Percentiles rank a stretch among this genome's conserved stretches.
Evolutionary conservation across 192 early-diverging fungal species (phyloP).

Genomic region (Haplosporangium gracile): DNA sequence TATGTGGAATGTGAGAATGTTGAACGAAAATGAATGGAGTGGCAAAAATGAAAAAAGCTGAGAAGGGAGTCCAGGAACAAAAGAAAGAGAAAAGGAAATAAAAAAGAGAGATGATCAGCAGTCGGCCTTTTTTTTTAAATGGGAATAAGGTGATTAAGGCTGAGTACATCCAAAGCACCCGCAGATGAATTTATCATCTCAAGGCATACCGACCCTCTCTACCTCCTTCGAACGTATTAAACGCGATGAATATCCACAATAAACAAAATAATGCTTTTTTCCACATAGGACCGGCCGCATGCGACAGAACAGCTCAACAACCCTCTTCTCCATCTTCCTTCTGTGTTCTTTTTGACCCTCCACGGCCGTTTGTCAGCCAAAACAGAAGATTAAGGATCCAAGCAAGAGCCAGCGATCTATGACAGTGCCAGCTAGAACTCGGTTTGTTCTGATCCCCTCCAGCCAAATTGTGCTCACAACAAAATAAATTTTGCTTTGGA

Average conservation of each 20-base stretch:
- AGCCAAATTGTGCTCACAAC: not conserved
- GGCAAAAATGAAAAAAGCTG: not conserved
- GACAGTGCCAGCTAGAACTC: not conserved
- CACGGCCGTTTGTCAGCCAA: not conserved
- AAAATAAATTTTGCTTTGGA: not conserved
- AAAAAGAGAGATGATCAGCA: not conserved
- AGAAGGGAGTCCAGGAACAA: not conserved
- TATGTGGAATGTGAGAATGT: not conserved
- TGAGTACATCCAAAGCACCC: not conserved
- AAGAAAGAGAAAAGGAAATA: not conserved
- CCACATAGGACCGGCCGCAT: not conserved
- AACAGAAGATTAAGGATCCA: constrained; percentile 5
- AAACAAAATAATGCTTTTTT: not conserved
- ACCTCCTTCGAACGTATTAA: not conserved
- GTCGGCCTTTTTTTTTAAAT: not conserved
- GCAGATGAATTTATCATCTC: not conserved
- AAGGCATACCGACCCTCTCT: not conserved
- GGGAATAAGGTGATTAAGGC: not conserved
- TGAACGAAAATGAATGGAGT: not conserved
- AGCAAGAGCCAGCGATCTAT: not conserved
- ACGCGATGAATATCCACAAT: not conserved
- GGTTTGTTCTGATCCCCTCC: not conserved
- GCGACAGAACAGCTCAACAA: not conserved
- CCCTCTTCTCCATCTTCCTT: not conserved
- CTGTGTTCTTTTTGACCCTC: not conserved